Base-by-base conservation (phyloP, 2,329 filamentous ascomycete genomes). In the Diaporthe humulicola region DNA sequence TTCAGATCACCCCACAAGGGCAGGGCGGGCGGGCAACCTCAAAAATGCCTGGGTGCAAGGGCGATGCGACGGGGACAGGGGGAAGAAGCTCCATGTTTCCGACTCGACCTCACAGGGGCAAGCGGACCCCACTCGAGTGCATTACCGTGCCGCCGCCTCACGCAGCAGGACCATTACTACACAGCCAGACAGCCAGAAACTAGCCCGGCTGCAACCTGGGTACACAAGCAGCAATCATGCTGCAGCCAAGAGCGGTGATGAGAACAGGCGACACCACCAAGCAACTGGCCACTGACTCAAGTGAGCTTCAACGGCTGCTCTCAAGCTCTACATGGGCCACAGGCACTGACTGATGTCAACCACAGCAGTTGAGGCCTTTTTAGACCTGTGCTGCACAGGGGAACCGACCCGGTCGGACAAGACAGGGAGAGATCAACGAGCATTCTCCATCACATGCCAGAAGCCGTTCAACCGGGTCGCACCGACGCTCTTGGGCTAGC, bases 31-130 rank as follows among this genome's bases (percentile, higher is more conserved):
- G 48, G 64, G 48, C 64, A 54, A 54, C 45, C 64, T 52, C 30
- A 25, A 69, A 67, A 54, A 52, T 69, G 64, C 45, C 45, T 69
- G 64, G 64, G 30, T 69, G 45, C 33, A 38, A 38, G 45, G 64
- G 48, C 48, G 48, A 69, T 69, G 64, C 64, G 45, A 54, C 64
- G 30, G 64, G n/a, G 64, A 54, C 64, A 45, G 64, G 64, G 64
- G 42, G 38, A 36, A 69, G 30, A 40, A 72, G 57, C 70, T 72
- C 70, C 70, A 64, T 72, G 70, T 72, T 42, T 72, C 70, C 70
- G 70, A 72, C 45, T 72, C 56, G 57, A 56, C 38, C 30, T 54
- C 36, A 28, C 48, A 58, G 40, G 56, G 54, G 40, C 54, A 36
- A 12, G 57, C 38, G n/a, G 45, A 60, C 70, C 60, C 70, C 70